Evolutionary conservation across 352 stramenopile genomes (phyloP), one percentile per base, ranked within the genome.

Genomic region (Globisporangium megalacanthum): DNA sequence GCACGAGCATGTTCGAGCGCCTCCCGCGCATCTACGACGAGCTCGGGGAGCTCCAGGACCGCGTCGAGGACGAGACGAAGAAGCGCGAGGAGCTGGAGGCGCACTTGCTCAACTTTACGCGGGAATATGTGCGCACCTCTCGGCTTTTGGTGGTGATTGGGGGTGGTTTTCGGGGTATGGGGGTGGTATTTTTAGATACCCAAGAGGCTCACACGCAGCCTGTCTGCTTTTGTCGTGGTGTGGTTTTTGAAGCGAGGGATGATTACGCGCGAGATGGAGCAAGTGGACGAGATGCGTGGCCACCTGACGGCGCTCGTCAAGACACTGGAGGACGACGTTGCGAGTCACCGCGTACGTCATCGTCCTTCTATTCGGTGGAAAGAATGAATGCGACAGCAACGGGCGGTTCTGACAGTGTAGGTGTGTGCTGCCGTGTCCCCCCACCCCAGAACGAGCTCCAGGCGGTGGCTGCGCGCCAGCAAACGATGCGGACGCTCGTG

Each of bases 1-100:
- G 57, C 25, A 70, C 65, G n/a, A 89, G 70, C 61, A 77, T 88
- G 69, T 78, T 88, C 59, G 77, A 91, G 56, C 68, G 78, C 1
- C 68, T 89, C 15, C 77, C 78, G 17, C 70, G 70, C 29, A 79
- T 89, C 36, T 87, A 85, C 53, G 77, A 88, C 39, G 77, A 90
- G 52, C 58, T 90, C 42, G 74, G 66, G 0, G 77, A 87, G 56
- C 69, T 91, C 9, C 78, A 88, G 58, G 75, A 88, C 39, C 79
- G 76, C 35, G 56, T 88, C 13, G 79, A 89, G 29, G 81, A 88
- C n/a, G 81, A 88, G 51, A 60, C 68, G 15, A 83, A 83, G 61
- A 85, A 86, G 54, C 77, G 74, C 19, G 74, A 88, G 13, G 79
- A 89, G 51, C 68, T 89, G 46, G 80, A 90, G 49, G 65, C 61